phyloP scores from a whole-genome alignment of 192 early-diverging fungal genomes.

The Backusella macrospora region DNA sequence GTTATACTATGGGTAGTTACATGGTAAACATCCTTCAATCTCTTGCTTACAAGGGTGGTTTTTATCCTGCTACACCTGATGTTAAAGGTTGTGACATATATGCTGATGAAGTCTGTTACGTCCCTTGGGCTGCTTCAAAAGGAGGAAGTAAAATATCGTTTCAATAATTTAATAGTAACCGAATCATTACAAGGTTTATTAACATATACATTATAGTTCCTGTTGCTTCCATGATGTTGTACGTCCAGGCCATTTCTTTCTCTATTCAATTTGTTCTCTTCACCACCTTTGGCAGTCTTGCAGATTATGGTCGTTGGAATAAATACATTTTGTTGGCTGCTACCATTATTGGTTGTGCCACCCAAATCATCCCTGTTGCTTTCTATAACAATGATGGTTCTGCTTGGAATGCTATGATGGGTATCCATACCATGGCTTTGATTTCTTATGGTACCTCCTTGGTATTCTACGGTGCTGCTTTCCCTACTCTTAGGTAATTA shows the following conservation, averaged over 20 bases:
- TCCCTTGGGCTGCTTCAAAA: conserved; percentile 16
- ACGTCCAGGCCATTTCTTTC: conserved; percentile 44
- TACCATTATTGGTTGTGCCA: conserved; percentile 33
- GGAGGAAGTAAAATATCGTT: no score
- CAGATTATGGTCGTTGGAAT: conserved; percentile 40
- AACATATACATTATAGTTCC: no score
- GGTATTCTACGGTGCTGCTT: conserved; percentile 45
- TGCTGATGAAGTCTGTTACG: conserved; percentile 25
- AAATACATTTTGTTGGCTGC: conserved; percentile 32
- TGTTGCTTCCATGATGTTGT: conserved; percentile 39
- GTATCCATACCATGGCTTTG: conserved; percentile 27
- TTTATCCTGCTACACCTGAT: conserved; percentile 21
- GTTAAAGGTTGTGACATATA: conserved; percentile 25
- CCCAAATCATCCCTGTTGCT: conserved; percentile 37
- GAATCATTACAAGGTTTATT: no score
- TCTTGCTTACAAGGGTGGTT: conserved; percentile 34
- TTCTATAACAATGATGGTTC: conserved; percentile 31
- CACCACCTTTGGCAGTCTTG: conserved; percentile 41
- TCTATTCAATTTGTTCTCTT: conserved; percentile 40
- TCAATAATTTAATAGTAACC: no score
- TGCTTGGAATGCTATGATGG: conserved; percentile 43
- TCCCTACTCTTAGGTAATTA: conserved; percentile 35
- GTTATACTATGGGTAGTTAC: conserved; percentile 39
- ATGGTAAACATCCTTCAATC: conserved; percentile 37
- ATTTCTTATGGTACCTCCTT: conserved; percentile 42